Percentiles rank a stretch among this genome's conserved stretches.
Evolutionary conservation across 2,329 filamentous ascomycete species (phyloP).

Genomic region (Chaetomium globosum): DNA sequence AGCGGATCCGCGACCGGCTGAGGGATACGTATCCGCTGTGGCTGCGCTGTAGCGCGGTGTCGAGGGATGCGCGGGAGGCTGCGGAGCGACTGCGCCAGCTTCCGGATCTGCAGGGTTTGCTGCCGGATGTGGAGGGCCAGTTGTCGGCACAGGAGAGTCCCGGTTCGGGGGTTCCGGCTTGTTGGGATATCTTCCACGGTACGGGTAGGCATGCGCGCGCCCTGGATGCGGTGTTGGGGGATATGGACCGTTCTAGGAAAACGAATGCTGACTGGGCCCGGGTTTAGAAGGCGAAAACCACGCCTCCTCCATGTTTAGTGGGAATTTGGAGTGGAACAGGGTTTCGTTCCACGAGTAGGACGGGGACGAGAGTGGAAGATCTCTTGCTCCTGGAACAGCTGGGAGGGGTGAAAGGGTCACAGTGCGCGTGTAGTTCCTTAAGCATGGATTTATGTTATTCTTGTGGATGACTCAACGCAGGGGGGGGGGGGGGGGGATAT

Average conservation of each 20-base stretch:
- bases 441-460: no score
- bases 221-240: no score
- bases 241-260: no score
- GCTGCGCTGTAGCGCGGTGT: not conserved
- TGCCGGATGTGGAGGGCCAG: not conserved
- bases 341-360: not conserved
- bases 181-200: not conserved
- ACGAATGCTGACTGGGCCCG: not conserved
- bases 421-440: not conserved
- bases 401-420: no score
- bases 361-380: not conserved
- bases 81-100: not conserved
- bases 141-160: not conserved
- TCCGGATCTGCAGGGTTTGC: not conserved
- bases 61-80: conserved; percentile 1
- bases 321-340: not conserved
- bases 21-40: not conserved
- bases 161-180: not conserved
- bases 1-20: not conserved
- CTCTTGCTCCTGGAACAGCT: not conserved
- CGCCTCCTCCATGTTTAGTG: not conserved
- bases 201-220: not conserved
- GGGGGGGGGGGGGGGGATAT: no score
- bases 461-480: no score
- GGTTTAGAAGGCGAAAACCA: not conserved